phyloP scores from a whole-genome alignment of 2,329 filamentous ascomycete genomes.

The Epicoccum sorghinum region DNA sequence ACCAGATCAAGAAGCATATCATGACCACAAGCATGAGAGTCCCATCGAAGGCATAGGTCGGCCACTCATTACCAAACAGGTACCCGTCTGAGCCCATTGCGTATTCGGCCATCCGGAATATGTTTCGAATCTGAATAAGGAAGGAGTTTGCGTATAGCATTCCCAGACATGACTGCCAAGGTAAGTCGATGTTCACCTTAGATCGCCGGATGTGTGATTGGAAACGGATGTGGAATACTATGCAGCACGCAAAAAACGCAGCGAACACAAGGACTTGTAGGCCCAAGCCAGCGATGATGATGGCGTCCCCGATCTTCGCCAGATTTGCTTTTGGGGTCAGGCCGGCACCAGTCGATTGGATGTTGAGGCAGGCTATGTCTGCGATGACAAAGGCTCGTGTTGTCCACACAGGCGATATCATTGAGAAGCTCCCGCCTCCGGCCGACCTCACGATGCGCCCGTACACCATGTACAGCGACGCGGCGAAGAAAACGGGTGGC shows the following conservation, averaged over 20 bases:
- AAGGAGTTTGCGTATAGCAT: conserved; percentile 52
- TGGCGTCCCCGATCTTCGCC: neutral
- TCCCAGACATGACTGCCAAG: conserved; percentile 27
- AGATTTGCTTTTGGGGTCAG: neutral
- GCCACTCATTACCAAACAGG: conserved; percentile 51
- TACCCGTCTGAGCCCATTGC: conserved; percentile 51
- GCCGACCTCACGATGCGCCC: conserved; percentile 45
- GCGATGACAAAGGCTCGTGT: conserved; percentile 49
- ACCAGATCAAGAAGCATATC: neutral
- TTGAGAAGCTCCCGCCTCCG: conserved; percentile 46
- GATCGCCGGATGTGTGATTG: conserved; percentile 20
- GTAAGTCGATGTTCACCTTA: neutral
- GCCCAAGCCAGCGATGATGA: conserved; percentile 59
- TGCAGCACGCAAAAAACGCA: conserved; percentile 57
- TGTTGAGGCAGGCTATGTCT: neutral
- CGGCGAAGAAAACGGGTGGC: conserved; percentile 52
- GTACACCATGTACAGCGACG: conserved; percentile 53
- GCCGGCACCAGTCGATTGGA: neutral
- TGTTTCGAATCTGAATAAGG: conserved; percentile 56
- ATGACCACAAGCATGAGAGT: conserved; percentile 52
- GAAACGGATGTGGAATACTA: conserved; percentile 56
- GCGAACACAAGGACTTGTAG: conserved; percentile 64
- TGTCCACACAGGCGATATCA: conserved; percentile 52
- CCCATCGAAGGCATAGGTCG: conserved; percentile 55
- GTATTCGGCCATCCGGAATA: conserved; percentile 59